Evolutionary conservation across 75 land plant genomes (phyloP).

Genomic region (Azolla pinnata): DNA sequence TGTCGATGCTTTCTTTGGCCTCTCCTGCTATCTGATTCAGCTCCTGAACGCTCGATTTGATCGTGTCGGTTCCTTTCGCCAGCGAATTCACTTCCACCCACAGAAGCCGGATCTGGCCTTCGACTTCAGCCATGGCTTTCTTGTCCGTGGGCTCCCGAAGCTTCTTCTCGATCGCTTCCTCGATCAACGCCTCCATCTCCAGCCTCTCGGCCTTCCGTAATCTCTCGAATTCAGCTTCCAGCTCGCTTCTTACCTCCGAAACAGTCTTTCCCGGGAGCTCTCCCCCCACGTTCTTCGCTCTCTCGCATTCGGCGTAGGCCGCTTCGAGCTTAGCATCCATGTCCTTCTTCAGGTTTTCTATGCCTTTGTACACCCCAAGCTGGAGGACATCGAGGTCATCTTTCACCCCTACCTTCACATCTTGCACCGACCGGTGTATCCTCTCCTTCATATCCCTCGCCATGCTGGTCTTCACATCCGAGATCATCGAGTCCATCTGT

Average conservation of each 20-base stretch:
- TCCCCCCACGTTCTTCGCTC: constrained; percentile 2
- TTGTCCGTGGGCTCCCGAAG: constrained; percentile 9
- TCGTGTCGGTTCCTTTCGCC: constrained; percentile 19
- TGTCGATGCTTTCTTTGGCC: constrained; percentile 20
- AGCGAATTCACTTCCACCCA: constrained; percentile 29
- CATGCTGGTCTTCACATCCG: neutral
- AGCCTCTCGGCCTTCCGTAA: constrained; percentile 17
- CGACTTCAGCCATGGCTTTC: constrained; percentile 17
- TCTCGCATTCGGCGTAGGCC: neutral
- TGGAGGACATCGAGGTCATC: neutral
- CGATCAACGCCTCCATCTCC: constrained; percentile 15
- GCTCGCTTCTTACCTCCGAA: neutral
- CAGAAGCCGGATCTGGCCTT: constrained; percentile 19
- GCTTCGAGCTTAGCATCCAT: neutral
- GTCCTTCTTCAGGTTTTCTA: constrained; percentile 4
- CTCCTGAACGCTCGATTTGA: constrained; percentile 21
- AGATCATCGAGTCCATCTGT: neutral
- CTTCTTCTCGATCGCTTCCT: constrained; percentile 20
- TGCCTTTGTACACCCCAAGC: constrained; percentile 2
- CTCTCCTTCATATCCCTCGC: constrained; percentile 2
- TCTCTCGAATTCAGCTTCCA: constrained; percentile 13
- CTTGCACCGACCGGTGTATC: neutral
- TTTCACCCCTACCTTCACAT: neutral
- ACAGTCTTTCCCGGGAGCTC: neutral
- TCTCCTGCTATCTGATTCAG: constrained; percentile 17